These are phyloP conservation scores for Chaetomiaceae sp. DNA, from an alignment of 2,329 filamentous ascomycete species.

Conservation along the genomic window DNA sequence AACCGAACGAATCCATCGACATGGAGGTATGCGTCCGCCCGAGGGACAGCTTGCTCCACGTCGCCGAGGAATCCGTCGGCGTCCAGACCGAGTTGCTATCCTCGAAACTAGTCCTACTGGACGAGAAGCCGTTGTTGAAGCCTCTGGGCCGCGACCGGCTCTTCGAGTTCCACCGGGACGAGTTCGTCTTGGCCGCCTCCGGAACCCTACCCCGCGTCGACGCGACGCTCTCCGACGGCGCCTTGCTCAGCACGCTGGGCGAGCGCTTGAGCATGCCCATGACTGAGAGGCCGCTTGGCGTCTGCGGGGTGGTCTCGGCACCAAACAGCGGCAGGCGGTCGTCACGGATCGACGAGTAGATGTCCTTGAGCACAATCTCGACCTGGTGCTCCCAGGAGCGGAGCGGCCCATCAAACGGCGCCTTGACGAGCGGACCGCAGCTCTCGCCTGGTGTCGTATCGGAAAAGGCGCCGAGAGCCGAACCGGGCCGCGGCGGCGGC, in stretches of 20 bases:
- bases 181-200: constrained; percentile 49
- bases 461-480: constrained; percentile 34
- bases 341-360: constrained; percentile 83
- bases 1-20: constrained; percentile 86
- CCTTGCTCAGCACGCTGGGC: constrained; percentile 88
- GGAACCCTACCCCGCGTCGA: constrained; percentile 66
- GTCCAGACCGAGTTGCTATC: constrained; percentile 89
- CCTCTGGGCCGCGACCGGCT: constrained; percentile 74
- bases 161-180: constrained; percentile 77
- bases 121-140: constrained; percentile 76
- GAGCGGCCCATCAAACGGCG: constrained; percentile 67
- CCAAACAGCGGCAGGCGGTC: constrained; percentile 84
- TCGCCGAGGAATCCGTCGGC: constrained; percentile 77
- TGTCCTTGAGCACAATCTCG: constrained; percentile 85
- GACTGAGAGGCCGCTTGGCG: constrained; percentile 64
- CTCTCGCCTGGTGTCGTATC: constrained; percentile 42
- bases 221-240: constrained; percentile 74
- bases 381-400: constrained; percentile 85
- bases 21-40: constrained; percentile 87
- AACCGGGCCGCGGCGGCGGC: constrained; percentile 44
- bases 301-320: constrained; percentile 46
- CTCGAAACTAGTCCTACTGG: constrained; percentile 90
- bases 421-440: constrained; percentile 72
- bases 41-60: constrained; percentile 90
- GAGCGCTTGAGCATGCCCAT: constrained; percentile 75